A percentile compares a stretch with the other conserved stretches of the same genome.
These are phyloP conservation scores for Penicillium desertorum DNA, from an alignment of 495 filamentous ascomycete genomes.

Conservation along the genomic window DNA sequence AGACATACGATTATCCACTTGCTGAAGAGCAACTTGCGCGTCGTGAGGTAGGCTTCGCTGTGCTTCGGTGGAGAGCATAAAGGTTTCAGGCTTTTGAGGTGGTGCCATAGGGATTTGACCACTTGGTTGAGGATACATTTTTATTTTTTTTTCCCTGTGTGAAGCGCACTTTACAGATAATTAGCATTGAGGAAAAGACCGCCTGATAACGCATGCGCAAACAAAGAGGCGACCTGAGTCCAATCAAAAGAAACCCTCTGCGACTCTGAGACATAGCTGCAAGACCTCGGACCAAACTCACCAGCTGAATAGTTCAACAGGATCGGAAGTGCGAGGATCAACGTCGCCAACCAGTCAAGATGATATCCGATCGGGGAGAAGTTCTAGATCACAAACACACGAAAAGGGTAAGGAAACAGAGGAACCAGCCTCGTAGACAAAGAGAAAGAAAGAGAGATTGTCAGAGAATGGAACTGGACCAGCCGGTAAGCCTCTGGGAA, in stretches of 20 bases:
- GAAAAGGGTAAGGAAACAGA: constrained; percentile 27
- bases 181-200: constrained; percentile 23
- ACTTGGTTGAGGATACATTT: constrained; percentile 54
- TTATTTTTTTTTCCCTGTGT: constrained; percentile 5
- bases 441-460: constrained; percentile 31
- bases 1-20: constrained; percentile 93
- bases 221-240: constrained; percentile 17
- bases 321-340: constrained; percentile 12
- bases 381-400: constrained; percentile 5
- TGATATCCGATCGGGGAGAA: background rate
- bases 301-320: constrained; percentile 8
- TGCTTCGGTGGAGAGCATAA: constrained; percentile 94
- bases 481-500: constrained; percentile 42
- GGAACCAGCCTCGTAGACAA: constrained; percentile 46
- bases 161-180: constrained; percentile 12
- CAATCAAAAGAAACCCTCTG: constrained; percentile 11
- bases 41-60: constrained; percentile 95
- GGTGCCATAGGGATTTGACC: constrained; percentile 63
- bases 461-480: constrained; percentile 46
- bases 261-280: constrained; percentile 12
- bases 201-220: constrained; percentile 20
- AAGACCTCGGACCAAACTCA: constrained; percentile 14
- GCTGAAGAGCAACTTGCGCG: constrained; percentile 93
- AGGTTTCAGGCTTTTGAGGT: constrained; percentile 93
- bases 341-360: constrained; percentile 10